Conservation (phyloP, 1,284 basidiomycete genomes). For the Puccinia novopanici region DNA sequence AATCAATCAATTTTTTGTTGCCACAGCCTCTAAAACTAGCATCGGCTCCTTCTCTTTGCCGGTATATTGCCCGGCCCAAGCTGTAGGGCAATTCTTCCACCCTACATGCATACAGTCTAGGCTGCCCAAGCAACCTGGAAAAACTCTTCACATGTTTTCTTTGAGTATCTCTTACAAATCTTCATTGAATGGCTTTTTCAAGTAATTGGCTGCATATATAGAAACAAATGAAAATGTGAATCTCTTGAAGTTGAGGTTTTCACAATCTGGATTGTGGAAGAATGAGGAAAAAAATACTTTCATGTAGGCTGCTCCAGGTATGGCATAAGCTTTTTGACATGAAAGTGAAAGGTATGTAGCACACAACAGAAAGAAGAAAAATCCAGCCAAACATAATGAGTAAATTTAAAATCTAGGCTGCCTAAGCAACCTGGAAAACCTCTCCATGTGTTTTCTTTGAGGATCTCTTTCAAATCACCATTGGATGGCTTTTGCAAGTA, state of each 20-base stretch:
- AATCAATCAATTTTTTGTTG: too few species aligned
- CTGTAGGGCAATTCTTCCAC: slow-evolving; percentile 7
- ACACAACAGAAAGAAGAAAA: too few species aligned
- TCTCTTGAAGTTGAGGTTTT: too few species aligned
- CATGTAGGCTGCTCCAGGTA: too few species aligned
- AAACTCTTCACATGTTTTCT: neutral
- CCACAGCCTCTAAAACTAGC: slow-evolving; percentile 18
- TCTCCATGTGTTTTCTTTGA: neutral
- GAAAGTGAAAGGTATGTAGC: too few species aligned
- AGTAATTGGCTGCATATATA: neutral
- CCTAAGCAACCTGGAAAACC: slow-evolving; percentile 30
- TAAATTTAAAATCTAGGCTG: slow-evolving; percentile 1
- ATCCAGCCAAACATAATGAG: too few species aligned
- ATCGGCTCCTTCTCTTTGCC: slow-evolving; percentile 22
- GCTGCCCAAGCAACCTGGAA: slow-evolving; percentile 22
- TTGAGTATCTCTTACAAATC: neutral
- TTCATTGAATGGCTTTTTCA: neutral
- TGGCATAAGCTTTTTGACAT: too few species aligned
- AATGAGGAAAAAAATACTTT: too few species aligned
- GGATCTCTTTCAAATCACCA: neutral
- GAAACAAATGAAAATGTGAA: too few species aligned
- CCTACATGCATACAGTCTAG: slow-evolving; percentile 21
- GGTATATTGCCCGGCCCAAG: slow-evolving; percentile 11
- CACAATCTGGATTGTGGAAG: too few species aligned
- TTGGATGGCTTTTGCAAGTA: slow-evolving; percentile 6